Percentiles rank a stretch among this genome's conserved stretches.
Evolutionary conservation across 129 eudicot genomes (phyloP).

Genomic region (Pittosporum tobira): DNA sequence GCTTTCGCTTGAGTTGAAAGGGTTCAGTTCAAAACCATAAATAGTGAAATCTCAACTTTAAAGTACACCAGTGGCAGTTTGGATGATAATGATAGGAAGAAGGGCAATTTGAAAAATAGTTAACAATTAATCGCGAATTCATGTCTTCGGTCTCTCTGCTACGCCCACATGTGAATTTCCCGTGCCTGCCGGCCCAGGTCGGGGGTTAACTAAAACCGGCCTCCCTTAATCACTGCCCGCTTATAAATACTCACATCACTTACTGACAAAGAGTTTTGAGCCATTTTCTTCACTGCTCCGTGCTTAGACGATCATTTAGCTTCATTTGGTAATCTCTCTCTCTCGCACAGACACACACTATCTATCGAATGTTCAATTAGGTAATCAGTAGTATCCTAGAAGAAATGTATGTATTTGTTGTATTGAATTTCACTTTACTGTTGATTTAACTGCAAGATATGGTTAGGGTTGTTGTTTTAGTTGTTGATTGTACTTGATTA

Average conservation of each 20-base stretch:
- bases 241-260: too few relatives aligned
- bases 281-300: conserved; percentile 1
- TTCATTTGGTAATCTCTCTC: conserved; percentile 2
- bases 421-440: neutral
- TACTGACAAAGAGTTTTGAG: too few relatives aligned
- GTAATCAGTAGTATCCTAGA: neutral
- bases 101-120: too few relatives aligned
- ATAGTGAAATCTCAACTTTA: neutral
- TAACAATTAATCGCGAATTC: neutral
- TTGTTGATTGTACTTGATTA: neutral
- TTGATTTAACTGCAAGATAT: neutral
- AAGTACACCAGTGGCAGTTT: too few relatives aligned
- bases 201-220: too few relatives aligned
- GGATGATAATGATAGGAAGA: too few relatives aligned
- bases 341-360: neutral
- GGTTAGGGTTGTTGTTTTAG: neutral
- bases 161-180: too few relatives aligned
- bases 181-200: too few relatives aligned
- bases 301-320: conserved; percentile 4
- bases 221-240: too few relatives aligned
- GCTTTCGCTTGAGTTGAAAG: neutral
- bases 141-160: too few relatives aligned
- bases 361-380: neutral
- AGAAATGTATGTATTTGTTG: neutral
- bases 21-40: neutral